These are phyloP conservation scores for Cyberlindnera mississippiensis DNA, from an alignment of 805 yeast species.

Conservation along the genomic window DNA sequence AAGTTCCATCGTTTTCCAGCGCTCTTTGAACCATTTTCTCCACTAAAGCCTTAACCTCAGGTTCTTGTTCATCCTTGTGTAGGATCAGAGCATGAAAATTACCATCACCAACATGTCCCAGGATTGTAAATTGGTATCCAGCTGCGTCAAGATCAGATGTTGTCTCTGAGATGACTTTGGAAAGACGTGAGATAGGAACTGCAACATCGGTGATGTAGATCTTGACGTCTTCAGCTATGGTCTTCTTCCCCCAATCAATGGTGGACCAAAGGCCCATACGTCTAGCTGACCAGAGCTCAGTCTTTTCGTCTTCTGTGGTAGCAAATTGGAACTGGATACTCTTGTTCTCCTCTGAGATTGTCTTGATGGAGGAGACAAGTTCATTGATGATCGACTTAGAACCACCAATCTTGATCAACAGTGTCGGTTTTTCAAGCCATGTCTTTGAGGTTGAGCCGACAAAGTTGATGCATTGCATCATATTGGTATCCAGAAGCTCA, in stretches of 20 bases:
- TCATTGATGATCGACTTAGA: conserved; percentile 44
- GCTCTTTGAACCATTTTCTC: conserved; percentile 64
- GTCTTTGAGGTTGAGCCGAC: conserved; percentile 48
- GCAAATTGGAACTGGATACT: conserved; percentile 62
- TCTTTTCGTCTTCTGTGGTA: conserved; percentile 53
- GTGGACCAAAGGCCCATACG: conserved; percentile 66
- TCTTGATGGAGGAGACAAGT: conserved; percentile 41
- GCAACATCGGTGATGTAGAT: conserved; percentile 80
- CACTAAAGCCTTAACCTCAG: conserved; percentile 46
- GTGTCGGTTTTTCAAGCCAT: conserved; percentile 58
- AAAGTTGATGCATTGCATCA: conserved; percentile 62
- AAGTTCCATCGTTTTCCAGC: conserved; percentile 70
- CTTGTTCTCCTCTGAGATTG: conserved; percentile 51
- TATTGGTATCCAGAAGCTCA: conserved; percentile 68
- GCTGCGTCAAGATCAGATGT: conserved; percentile 52
- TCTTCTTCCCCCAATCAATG: conserved; percentile 57
- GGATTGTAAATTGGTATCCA: conserved; percentile 52
- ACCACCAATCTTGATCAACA: conserved; percentile 64
- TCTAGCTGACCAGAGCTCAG: conserved; percentile 72
- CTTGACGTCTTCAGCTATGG: conserved; percentile 43
- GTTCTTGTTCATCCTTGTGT: conserved; percentile 48
- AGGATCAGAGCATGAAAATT: conserved; percentile 69
- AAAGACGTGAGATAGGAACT: conserved; percentile 68
- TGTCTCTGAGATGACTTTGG: conserved; percentile 59
- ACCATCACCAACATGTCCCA: conserved; percentile 86